These are phyloP conservation scores for Neofusicoccum sp. DNA, from an alignment of 2,329 filamentous ascomycete genomes.

Conservation along the genomic window DNA sequence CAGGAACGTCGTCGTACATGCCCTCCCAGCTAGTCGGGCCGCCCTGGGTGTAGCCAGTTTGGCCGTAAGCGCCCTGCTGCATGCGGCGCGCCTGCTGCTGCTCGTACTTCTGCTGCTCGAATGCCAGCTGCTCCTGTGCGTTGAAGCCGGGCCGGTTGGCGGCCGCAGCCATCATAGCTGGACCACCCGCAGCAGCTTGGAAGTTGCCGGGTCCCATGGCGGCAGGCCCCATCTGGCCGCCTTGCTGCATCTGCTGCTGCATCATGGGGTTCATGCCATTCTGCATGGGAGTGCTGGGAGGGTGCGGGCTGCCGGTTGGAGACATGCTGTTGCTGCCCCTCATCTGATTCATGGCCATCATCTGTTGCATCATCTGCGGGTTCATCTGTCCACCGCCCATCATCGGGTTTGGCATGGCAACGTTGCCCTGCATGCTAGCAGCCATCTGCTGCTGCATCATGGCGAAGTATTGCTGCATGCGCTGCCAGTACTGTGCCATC, in stretches of 20 bases:
- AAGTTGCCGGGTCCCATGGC: conserved; percentile 42
- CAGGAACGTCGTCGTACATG: conserved; percentile 96
- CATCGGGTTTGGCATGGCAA: conserved; percentile 47
- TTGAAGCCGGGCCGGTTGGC: conserved; percentile 59
- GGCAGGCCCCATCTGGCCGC: conserved; percentile 36
- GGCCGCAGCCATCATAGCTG: conserved; percentile 25
- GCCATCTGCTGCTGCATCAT: conserved; percentile 95
- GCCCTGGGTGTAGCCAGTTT: conserved; percentile 52
- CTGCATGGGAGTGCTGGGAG: conserved; percentile 28
- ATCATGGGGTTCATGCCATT: conserved; percentile 67
- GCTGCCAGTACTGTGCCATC: conserved; percentile 98
- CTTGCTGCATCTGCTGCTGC: conserved; percentile 71
- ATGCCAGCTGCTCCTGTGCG: conserved; percentile 71
- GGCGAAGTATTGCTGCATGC: conserved; percentile 96
- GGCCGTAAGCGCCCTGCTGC: conserved; percentile 31
- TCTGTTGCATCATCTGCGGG: conserved; percentile 55
- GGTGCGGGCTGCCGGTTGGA: conserved; percentile 34
- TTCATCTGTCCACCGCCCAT: conserved; percentile 66
- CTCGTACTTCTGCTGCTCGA: conserved; percentile 79
- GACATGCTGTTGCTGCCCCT: conserved; percentile 25
- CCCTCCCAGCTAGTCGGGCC: conserved; percentile 92
- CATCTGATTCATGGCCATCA: conserved; percentile 40
- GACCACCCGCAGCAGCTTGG: conserved; percentile 14
- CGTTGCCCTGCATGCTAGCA: conserved; percentile 41
- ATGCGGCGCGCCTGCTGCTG: conserved; percentile 64